Evolutionary conservation across 2,329 filamentous ascomycete genomes (phyloP), one percentile per base, ranked within the genome.

Genomic region (Shiraia sp.): DNA sequence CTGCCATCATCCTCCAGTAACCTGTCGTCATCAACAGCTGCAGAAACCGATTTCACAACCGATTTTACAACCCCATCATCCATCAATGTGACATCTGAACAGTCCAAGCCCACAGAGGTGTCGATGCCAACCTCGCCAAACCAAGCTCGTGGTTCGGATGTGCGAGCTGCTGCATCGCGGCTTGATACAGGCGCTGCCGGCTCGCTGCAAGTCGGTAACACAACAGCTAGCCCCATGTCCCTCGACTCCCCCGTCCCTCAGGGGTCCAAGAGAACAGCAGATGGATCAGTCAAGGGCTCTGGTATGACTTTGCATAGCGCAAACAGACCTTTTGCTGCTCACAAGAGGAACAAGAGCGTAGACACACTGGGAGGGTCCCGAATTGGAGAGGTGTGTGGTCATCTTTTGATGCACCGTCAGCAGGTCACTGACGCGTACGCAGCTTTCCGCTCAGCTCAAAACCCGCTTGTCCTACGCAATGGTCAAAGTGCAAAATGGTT

Each of bases 391-490:
- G 87, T 93, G 77, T 57, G 76, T 76, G 27, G 24, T 36, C 16
- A 19, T 32, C 29, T 44, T 34, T 5, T 23, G 34, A 36, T 26
- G 40, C 32, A 17, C 36, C 23, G 28, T 40, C 38, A 42, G 40
- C 41, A 45, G 45, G 36, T 48, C 40, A 49, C 63, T 68, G 42
- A 68, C 47, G 43, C 36, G 29, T 45, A 47, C 58, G 32, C 65
- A 90, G 87, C 74, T 89, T 39, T 90, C 88, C 28, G 81, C 85
- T 40, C 87, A 92, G 63, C 79, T 97, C 37, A 87, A 86, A 63
- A 85, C 90, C 36, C 87, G 90, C 58, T 79, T 97, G 19, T 89
- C 90, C 6, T 96, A 96, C 69, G 92, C 92, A 51, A 93, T 95
- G 80, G 80, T 95, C 64, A 96, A 96, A 70, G 87, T 96, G 28